A percentile compares a stretch with the other conserved stretches of the same genome.
phyloP scores from a whole-genome alignment of 2,329 filamentous ascomycete species.

The Claviceps quebecensis region DNA sequence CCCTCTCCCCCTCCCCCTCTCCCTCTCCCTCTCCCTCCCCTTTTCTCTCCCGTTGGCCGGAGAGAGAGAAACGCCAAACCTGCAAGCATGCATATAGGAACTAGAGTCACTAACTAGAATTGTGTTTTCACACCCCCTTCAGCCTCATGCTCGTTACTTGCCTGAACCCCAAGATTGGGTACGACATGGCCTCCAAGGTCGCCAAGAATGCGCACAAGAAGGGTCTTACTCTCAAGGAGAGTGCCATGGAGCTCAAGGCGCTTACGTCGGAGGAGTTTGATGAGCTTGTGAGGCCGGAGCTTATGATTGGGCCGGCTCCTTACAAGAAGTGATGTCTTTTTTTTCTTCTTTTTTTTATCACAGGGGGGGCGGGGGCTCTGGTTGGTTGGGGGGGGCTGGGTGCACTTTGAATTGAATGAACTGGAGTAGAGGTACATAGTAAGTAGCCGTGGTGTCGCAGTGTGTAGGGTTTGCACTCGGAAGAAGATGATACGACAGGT shows the following conservation, averaged over 20 bases:
- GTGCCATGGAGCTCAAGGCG: constrained; percentile 83
- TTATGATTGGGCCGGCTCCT: constrained; percentile 77
- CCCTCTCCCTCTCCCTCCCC: too few species aligned
- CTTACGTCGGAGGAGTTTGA: constrained; percentile 85
- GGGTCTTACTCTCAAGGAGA: constrained; percentile 83
- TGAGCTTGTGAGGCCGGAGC: constrained; percentile 74
- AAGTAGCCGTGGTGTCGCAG: too few species aligned
- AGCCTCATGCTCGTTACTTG: constrained; percentile 97
- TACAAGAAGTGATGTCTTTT: constrained; percentile 27
- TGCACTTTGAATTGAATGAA: too few species aligned
- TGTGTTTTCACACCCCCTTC: constrained; percentile 1
- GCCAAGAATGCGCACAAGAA: constrained; percentile 99
- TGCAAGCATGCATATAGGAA: neutral
- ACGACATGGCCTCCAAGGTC: constrained; percentile 93
- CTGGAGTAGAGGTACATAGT: neutral
- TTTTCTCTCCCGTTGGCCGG: too few species aligned
- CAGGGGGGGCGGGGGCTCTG: too few species aligned
- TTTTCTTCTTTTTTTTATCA: too few species aligned
- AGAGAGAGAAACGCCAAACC: too few species aligned
- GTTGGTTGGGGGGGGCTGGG: too few species aligned
- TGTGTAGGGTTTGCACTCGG: too few species aligned
- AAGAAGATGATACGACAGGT: too few species aligned
- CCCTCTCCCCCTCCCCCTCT: too few species aligned
- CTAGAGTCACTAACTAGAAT: neutral
- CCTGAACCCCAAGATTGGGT: constrained; percentile 92